A percentile compares a stretch with the other conserved stretches of the same genome.
Evolutionary conservation across 257 asterid species (phyloP).

Genomic region (Salvia miltiorrhiza): DNA sequence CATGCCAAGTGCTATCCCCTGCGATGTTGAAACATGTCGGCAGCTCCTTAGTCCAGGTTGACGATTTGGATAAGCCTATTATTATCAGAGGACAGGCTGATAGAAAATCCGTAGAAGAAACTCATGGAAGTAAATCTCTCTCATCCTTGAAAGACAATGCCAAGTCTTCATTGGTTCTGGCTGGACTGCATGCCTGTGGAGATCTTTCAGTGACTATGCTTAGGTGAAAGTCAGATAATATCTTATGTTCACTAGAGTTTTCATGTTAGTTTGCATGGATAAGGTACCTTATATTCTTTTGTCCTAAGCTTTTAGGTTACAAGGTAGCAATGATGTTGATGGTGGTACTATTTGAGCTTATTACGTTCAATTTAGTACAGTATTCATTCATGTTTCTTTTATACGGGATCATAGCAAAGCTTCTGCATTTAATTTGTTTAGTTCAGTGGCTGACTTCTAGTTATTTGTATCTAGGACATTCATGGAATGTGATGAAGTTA

Average conservation of each 20-base stretch:
- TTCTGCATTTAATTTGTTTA: slow-evolving; percentile 10
- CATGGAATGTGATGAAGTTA: slow-evolving; percentile 61
- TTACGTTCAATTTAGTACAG: background rate
- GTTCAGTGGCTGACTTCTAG: slow-evolving; percentile 18
- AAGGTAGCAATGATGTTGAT: slow-evolving; percentile 4
- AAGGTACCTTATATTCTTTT: background rate
- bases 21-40: slow-evolving; percentile 53
- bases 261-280: background rate
- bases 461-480: slow-evolving; percentile 56
- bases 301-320: slow-evolving; percentile 1
- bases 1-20: slow-evolving; percentile 71
- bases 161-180: slow-evolving; percentile 58
- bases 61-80: slow-evolving; percentile 28
- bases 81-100: slow-evolving; percentile 14
- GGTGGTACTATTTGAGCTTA: slow-evolving; percentile 7
- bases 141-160: slow-evolving; percentile 25
- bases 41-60: slow-evolving; percentile 37
- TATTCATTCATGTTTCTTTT: background rate
- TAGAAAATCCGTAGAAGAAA: slow-evolving; percentile 25
- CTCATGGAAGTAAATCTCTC: slow-evolving; percentile 19
- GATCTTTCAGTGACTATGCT: slow-evolving; percentile 95
- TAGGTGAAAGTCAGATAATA: slow-evolving; percentile 46
- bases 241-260: slow-evolving; percentile 5
- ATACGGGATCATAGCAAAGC: background rate
- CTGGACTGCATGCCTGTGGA: slow-evolving; percentile 99